Conservation (phyloP, 192 early-diverging fungal species). For the Backusella tuberculispora region DNA sequence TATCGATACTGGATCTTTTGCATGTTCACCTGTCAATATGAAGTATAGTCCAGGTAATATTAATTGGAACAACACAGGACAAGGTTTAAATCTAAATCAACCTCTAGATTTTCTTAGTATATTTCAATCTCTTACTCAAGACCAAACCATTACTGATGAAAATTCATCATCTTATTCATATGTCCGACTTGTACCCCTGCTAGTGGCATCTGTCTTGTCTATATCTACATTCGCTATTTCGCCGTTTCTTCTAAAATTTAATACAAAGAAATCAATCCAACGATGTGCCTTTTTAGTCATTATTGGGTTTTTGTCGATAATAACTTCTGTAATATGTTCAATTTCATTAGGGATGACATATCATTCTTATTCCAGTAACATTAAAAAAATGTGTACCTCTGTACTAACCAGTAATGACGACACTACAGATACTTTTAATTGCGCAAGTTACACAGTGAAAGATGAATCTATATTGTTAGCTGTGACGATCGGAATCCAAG, state of each 20-base stretch:
- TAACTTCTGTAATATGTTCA: not conserved
- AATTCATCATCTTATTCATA: not conserved
- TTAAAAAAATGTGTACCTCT: conserved; percentile 4
- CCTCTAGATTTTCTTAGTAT: conserved; percentile 11
- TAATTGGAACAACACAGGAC: not conserved
- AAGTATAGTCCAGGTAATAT: conserved; percentile 26
- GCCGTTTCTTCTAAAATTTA: not conserved
- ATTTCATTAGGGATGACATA: conserved; percentile 12
- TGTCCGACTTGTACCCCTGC: conserved; percentile 16
- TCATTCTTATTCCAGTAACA: conserved; percentile 1
- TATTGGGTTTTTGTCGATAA: not conserved
- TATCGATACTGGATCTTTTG: not conserved
- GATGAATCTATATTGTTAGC: conserved; percentile 6
- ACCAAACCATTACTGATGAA: not conserved
- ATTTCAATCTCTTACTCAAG: not conserved
- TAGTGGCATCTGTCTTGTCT: not conserved
- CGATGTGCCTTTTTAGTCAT: not conserved
- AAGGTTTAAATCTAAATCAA: not conserved
- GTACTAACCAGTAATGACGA: not conserved
- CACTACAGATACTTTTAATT: not conserved
- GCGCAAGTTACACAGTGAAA: not conserved
- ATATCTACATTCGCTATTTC: not conserved
- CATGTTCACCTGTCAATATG: conserved; percentile 14
- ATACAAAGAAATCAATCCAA: not conserved
- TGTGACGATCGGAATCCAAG: not conserved